Percentiles rank a stretch among this genome's conserved stretches.
Evolutionary conservation across 2,329 filamentous ascomycete species (phyloP).

Genomic region (Phaeoacremonium minimum): DNA sequence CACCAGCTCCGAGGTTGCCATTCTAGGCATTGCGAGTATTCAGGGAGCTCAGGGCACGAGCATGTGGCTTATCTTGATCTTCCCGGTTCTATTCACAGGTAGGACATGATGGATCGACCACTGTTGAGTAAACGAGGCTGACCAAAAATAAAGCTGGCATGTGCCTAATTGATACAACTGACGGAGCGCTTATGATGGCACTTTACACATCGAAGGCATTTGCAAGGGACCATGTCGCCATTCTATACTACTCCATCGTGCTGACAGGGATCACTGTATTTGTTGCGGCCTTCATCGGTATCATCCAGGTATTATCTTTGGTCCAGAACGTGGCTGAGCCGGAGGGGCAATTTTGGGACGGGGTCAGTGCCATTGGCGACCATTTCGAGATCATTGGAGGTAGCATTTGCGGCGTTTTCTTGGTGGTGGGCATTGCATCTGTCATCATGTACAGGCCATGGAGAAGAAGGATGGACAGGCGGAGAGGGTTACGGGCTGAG

Average conservation of each 20-base stretch:
- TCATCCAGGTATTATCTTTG: slow-evolving; percentile 78
- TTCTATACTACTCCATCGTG: slow-evolving; percentile 90
- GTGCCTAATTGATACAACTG: slow-evolving; percentile 89
- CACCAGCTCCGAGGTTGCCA: slow-evolving; percentile 88
- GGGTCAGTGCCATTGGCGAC: slow-evolving; percentile 70
- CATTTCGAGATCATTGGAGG: slow-evolving; percentile 85
- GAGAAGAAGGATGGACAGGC: slow-evolving; percentile 48
- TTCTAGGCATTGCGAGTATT: slow-evolving; percentile 85
- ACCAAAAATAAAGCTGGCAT: slow-evolving; percentile 62
- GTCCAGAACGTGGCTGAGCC: slow-evolving; percentile 72
- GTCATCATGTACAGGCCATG: slow-evolving; percentile 76
- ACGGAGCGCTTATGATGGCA: slow-evolving; percentile 92
- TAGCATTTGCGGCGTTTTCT: slow-evolving; percentile 78
- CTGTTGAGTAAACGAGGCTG: too few relatives aligned
- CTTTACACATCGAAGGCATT: slow-evolving; percentile 81
- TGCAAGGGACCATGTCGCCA: slow-evolving; percentile 77
- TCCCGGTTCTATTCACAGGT: slow-evolving; percentile 85
- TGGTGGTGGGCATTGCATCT: slow-evolving; percentile 70
- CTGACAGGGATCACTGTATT: slow-evolving; percentile 78
- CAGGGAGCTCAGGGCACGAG: slow-evolving; percentile 82
- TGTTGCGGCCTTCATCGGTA: slow-evolving; percentile 80
- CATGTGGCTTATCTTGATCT: slow-evolving; percentile 91
- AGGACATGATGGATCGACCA: slow-evolving; percentile 18
- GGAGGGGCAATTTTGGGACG: slow-evolving; percentile 82
- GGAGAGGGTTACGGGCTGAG: too few relatives aligned